Percentiles rank a stretch among this genome's conserved stretches.
Evolutionary conservation across 2,329 filamentous ascomycete genomes (phyloP).

Genomic region (Bertia moriformis): DNA sequence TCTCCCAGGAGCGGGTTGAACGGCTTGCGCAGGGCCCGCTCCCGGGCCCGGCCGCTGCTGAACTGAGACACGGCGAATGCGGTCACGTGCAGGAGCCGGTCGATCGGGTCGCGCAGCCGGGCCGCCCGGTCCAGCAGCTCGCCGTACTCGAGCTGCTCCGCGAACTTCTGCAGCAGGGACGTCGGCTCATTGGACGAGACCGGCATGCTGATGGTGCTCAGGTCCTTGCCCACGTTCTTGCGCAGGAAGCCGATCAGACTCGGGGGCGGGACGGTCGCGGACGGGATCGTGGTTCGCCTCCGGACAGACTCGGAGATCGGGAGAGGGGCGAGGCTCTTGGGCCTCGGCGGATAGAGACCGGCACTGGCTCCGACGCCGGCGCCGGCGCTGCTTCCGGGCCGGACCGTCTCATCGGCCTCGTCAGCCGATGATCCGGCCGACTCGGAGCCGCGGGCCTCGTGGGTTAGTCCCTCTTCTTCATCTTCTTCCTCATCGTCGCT

Average conservation of each 20-base stretch:
- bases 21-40: slow-evolving; percentile 84
- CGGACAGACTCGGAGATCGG: slow-evolving; percentile 52
- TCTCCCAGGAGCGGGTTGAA: slow-evolving; percentile 96
- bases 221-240: slow-evolving; percentile 95
- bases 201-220: slow-evolving; percentile 94
- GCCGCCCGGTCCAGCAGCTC: slow-evolving; percentile 66
- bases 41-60: slow-evolving; percentile 68
- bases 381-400: slow-evolving; percentile 42
- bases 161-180: slow-evolving; percentile 72
- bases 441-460: slow-evolving; percentile 9
- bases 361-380: slow-evolving; percentile 42
- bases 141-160: slow-evolving; percentile 84
- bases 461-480: no score
- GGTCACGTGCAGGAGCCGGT: slow-evolving; percentile 70
- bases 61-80: slow-evolving; percentile 85
- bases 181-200: slow-evolving; percentile 90
- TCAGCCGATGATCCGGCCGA: slow-evolving; percentile 34
- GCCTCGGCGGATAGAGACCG: slow-evolving; percentile 60
- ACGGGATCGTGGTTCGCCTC: slow-evolving; percentile 56
- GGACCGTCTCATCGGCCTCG: no score
- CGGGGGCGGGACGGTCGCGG: slow-evolving; percentile 67
- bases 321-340: slow-evolving; percentile 63
- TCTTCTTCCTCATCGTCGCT: slow-evolving; percentile 58
- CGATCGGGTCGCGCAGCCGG: slow-evolving; percentile 38
- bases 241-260: slow-evolving; percentile 86